Percentiles rank a stretch among this genome's conserved stretches.
These are phyloP conservation scores for Pyrus hybrid DNA, from an alignment of 331 rosid species.

Conservation along the genomic window DNA sequence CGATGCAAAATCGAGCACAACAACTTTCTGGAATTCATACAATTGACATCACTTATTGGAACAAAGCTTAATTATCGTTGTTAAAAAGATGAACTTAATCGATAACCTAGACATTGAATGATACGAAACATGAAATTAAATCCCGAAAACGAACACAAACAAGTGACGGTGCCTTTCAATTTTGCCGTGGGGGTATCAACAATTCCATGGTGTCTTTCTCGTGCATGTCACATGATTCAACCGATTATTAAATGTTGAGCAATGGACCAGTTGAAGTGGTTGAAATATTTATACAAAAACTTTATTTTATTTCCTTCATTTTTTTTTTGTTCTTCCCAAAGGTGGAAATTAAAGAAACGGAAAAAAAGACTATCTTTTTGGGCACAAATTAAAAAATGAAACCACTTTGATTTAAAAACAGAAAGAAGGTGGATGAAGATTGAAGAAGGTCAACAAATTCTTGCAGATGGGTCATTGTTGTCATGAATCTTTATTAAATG, in stretches of 20 bases:
- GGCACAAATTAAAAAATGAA: background rate
- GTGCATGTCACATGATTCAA: background rate
- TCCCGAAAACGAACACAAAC: background rate
- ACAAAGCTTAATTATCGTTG: no score
- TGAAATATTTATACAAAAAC: constrained; percentile 1
- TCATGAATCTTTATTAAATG: background rate
- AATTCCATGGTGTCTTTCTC: background rate
- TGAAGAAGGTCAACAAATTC: background rate
- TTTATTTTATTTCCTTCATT: background rate
- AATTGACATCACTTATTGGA: no score
- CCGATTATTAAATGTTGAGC: constrained; percentile 1
- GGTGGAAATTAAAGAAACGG: background rate
- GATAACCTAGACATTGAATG: background rate
- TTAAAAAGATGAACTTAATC: no score
- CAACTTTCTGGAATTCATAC: no score
- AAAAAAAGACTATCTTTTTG: background rate
- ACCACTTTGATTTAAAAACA: background rate
- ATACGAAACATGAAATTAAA: background rate
- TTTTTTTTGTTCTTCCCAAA: background rate
- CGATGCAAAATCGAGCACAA: no score
- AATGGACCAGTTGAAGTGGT: background rate
- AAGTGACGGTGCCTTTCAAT: background rate
- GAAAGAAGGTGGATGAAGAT: background rate
- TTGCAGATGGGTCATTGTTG: background rate
- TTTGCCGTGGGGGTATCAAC: background rate